Conservation (phyloP, 129 eudicot species). For the Lactuca saligna region DNA sequence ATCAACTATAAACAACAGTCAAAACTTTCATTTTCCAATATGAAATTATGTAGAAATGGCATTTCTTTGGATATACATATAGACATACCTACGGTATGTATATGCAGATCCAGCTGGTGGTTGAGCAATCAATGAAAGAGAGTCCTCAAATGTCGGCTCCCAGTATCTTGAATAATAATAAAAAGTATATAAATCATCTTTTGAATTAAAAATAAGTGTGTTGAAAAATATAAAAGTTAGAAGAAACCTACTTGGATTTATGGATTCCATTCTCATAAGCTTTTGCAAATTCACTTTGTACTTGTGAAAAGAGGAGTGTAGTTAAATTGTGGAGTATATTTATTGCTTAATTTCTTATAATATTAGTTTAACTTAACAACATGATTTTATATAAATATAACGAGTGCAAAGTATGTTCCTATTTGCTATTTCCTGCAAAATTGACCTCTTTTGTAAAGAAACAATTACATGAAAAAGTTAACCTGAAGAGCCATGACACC, state of each 20-base stretch:
- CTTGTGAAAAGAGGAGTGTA: constrained; percentile 39
- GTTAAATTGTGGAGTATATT: constrained; percentile 12
- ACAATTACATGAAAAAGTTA: background rate
- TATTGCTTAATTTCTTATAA: background rate
- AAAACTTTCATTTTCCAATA: too few relatives aligned
- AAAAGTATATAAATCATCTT: background rate
- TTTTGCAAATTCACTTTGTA: constrained; percentile 94
- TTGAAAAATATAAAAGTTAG: constrained; percentile 4
- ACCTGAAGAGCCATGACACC: constrained; percentile 99
- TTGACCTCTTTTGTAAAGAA: background rate
- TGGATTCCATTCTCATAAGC: constrained; percentile 98
- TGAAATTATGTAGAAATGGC: too few relatives aligned
- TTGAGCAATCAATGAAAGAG: constrained; percentile 89
- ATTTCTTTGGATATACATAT: background rate
- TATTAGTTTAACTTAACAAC: too few relatives aligned
- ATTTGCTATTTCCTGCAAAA: background rate
- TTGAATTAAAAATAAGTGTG: background rate
- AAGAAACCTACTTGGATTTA: constrained; percentile 68
- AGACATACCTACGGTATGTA: constrained; percentile 78
- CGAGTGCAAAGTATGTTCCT: background rate
- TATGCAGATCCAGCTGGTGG: constrained; percentile 88
- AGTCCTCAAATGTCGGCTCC: constrained; percentile 96
- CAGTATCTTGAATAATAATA: constrained; percentile 51
- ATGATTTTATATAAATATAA: too few relatives aligned
- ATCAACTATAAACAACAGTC: background rate